A percentile compares a stretch with the other conserved stretches of the same genome.
Evolutionary conservation across 768 basidiomycete genomes (phyloP).

Genomic region (Boletus rubropictus): DNA sequence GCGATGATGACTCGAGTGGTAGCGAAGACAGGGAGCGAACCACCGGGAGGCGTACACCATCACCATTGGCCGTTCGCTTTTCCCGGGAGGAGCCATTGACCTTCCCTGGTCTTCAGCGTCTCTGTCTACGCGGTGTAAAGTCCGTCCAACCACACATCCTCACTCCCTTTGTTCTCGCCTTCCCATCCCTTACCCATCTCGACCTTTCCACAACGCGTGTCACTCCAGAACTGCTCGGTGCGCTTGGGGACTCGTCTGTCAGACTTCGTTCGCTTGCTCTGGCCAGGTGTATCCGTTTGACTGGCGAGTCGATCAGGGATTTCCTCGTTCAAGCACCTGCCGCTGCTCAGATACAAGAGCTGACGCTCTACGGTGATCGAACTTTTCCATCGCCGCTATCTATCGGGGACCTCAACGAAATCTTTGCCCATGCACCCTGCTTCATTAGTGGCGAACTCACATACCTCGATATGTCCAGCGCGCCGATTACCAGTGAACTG

Average conservation of each 20-base stretch:
- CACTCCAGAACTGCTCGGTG: conserved; percentile 65
- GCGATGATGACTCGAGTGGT: conserved; percentile 39
- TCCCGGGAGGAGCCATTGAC: conserved; percentile 45
- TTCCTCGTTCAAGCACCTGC: conserved; percentile 69
- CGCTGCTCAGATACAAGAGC: conserved; percentile 57
- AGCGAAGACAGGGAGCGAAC: conserved; percentile 36
- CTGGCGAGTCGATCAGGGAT: conserved; percentile 67
- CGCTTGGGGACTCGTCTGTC: conserved; percentile 62
- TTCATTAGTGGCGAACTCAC: conserved; percentile 68
- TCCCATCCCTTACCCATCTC: conserved; percentile 83
- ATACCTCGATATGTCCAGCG: conserved; percentile 87
- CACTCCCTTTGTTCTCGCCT: conserved; percentile 69
- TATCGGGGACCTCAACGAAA: conserved; percentile 55
- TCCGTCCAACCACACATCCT: conserved; percentile 67
- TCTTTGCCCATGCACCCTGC: conserved; percentile 72
- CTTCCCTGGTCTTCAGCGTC: conserved; percentile 68
- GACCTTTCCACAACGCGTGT: conserved; percentile 88
- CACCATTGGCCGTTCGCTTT: conserved; percentile 29
- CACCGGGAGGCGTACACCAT: conserved; percentile 29
- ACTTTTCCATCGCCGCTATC: conserved; percentile 74
- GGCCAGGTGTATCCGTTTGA: conserved; percentile 79
- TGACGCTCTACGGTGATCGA: conserved; percentile 85
- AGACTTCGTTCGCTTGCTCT: conserved; percentile 76
- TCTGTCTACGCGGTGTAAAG: conserved; percentile 78
- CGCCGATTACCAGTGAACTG: conserved; percentile 59